These are phyloP conservation scores for Cudoniella acicularis DNA, from an alignment of 495 filamentous ascomycete species.

Conservation along the genomic window DNA sequence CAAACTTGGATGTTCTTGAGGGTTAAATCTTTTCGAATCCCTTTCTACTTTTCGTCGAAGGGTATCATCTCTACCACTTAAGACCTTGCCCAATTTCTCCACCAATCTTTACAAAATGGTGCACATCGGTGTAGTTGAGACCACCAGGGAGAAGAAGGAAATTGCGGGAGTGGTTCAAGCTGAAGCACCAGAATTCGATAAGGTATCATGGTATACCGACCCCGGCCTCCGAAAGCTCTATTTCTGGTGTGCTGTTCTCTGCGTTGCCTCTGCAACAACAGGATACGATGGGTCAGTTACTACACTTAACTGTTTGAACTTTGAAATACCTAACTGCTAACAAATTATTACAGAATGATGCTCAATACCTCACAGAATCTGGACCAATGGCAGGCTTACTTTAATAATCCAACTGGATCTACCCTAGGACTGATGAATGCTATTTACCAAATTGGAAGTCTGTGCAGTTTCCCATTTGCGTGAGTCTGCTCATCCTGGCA, in stretches of 20 bases:
- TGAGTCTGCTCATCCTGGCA: slow-evolving; percentile 30
- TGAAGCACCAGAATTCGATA: slow-evolving; percentile 52
- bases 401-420: slow-evolving; percentile 46
- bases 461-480: slow-evolving; percentile 62
- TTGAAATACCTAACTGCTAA: not conserved
- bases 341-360: slow-evolving; percentile 41
- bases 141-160: not conserved
- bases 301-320: not conserved
- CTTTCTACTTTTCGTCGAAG: not conserved
- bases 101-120: not conserved
- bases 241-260: slow-evolving; percentile 33
- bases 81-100: not conserved
- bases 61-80: not conserved
- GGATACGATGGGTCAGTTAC: slow-evolving; percentile 36
- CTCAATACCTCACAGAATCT: slow-evolving; percentile 53
- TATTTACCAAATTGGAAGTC: slow-evolving; percentile 65
- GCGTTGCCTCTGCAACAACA: slow-evolving; percentile 30
- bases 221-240: slow-evolving; percentile 35
- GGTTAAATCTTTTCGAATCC: not conserved
- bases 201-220: slow-evolving; percentile 33
- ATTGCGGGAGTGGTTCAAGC: slow-evolving; percentile 32
- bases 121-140: not conserved
- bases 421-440: slow-evolving; percentile 60
- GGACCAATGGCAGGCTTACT: slow-evolving; percentile 45
- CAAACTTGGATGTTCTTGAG: not conserved